A percentile compares a stretch with the other conserved stretches of the same genome.
phyloP scores from a whole-genome alignment of 176 grass and related monocot genomes.

The Carex littledalei region DNA sequence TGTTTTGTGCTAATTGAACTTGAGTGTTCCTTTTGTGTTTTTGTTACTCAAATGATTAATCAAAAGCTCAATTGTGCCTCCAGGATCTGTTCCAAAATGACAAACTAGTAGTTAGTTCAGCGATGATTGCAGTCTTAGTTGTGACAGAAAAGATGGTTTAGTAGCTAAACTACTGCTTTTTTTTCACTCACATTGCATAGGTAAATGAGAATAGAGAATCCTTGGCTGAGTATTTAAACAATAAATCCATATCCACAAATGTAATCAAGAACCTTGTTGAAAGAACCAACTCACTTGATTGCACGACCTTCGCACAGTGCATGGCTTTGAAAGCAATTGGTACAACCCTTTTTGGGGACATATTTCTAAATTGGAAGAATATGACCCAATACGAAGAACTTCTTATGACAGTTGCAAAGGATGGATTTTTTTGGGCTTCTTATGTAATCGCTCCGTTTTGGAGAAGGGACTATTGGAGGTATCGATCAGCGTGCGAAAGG shows the following conservation, averaged over 20 bases:
- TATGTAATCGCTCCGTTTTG: constrained; percentile 67
- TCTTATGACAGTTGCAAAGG: constrained; percentile 61
- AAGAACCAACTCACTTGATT: constrained; percentile 44
- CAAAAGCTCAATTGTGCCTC: background rate
- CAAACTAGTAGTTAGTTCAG: background rate
- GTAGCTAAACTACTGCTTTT: background rate
- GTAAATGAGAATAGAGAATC: constrained; percentile 69
- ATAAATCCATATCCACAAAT: constrained; percentile 52
- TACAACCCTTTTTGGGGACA: constrained; percentile 63
- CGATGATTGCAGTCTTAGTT: background rate
- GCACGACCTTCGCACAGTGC: constrained; percentile 49
- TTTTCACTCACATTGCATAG: constrained; percentile 28
- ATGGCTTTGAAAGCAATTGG: constrained; percentile 77
- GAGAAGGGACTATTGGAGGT: constrained; percentile 78
- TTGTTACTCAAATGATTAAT: background rate
- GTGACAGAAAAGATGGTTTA: background rate
- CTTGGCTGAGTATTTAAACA: constrained; percentile 57
- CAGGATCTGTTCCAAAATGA: background rate
- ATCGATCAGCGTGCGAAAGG: constrained; percentile 37
- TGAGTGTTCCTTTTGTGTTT: background rate
- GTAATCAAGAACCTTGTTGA: constrained; percentile 38
- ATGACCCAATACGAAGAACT: constrained; percentile 64
- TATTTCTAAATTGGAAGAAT: constrained; percentile 73
- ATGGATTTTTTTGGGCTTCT: constrained; percentile 93
- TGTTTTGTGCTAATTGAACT: background rate